Base-by-base conservation (phyloP, 768 basidiomycete genomes). In the Leccinum subgranulosum region DNA sequence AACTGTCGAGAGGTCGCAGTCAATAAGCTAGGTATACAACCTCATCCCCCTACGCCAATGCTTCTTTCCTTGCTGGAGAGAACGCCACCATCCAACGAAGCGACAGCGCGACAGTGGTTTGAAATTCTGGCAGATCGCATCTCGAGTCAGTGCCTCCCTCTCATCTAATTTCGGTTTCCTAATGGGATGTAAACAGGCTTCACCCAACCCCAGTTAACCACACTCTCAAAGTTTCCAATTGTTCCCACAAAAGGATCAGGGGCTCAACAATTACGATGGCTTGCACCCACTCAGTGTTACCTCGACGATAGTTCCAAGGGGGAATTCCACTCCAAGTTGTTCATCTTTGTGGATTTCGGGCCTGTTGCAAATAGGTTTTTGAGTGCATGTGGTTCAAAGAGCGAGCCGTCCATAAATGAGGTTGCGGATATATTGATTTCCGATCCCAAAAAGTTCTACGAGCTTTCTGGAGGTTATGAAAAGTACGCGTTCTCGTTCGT, bases 271-370 rank as follows among this genome's bases (percentile, higher is more conserved):
- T 67, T 74, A 58, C 77, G 67, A 50, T 84, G 77, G 77, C 68
- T 88, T 25, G 69, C 80, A 25, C 89, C 90, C 9, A 75, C 67
- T 3, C 86, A 87, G 55, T 93, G 91, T 62, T 92, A 87, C 67
- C 80, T 94, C 56, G 82, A 80, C 3, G 75, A 78, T 28, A 74
- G 78, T 51, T 71, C 76, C 17, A 75, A 77, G 25, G 80, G 81
- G 25, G 78, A 81, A 34, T 84, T 93, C 41, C 88, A 91, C 66
- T 87, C 88, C 3, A 87, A 88, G 61, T 74, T 96, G 1, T 97
- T 98, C 66, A 80, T 83, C 33, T 97, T 94, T 64, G 84, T 98
- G 51, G 87, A 96, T 69, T 97, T 96, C 68, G 95, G 94, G 2
- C 67, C 79, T 1, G 75, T 79, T 5, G 96, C 89, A 25, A 96